phyloP scores from a whole-genome alignment of 106 monocot species.

The Dactylorhiza incarnata region DNA sequence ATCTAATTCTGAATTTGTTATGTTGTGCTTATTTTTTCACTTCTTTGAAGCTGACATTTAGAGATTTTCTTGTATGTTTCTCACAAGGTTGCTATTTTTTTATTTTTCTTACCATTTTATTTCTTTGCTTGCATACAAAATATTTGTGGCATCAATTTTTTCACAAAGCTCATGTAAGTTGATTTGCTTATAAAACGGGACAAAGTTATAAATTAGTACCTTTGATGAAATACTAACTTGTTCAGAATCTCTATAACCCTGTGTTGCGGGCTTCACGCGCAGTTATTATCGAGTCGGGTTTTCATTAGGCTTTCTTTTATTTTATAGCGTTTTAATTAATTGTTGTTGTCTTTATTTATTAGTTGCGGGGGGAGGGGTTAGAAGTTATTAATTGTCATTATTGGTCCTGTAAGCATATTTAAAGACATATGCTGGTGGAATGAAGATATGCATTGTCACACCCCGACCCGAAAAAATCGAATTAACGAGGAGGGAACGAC shows the following conservation, averaged over 20 bases:
- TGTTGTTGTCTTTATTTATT: too few species aligned
- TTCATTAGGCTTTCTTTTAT: too few species aligned
- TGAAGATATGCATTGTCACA: too few species aligned
- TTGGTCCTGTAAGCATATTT: too few species aligned
- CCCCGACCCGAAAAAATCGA: too few species aligned
- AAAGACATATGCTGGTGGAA: too few species aligned
- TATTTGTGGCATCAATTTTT: not conserved
- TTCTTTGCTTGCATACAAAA: not conserved
- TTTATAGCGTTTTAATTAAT: too few species aligned
- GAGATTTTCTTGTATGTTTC: not conserved
- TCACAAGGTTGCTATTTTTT: not conserved
- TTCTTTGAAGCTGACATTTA: not conserved
- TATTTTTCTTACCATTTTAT: not conserved
- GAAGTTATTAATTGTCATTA: too few species aligned
- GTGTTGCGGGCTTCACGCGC: too few species aligned
- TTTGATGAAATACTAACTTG: not conserved
- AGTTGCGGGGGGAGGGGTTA: too few species aligned
- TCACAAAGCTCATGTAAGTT: not conserved
- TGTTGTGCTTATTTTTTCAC: not conserved
- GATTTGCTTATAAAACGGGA: not conserved
- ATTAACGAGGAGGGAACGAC: too few species aligned
- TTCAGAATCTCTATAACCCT: not conserved
- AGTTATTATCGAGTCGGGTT: too few species aligned
- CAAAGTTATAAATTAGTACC: not conserved
- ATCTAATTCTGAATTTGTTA: not conserved